Conservation (phyloP, 768 basidiomycete genomes). For the Xerocomellus chrysenteron region DNA sequence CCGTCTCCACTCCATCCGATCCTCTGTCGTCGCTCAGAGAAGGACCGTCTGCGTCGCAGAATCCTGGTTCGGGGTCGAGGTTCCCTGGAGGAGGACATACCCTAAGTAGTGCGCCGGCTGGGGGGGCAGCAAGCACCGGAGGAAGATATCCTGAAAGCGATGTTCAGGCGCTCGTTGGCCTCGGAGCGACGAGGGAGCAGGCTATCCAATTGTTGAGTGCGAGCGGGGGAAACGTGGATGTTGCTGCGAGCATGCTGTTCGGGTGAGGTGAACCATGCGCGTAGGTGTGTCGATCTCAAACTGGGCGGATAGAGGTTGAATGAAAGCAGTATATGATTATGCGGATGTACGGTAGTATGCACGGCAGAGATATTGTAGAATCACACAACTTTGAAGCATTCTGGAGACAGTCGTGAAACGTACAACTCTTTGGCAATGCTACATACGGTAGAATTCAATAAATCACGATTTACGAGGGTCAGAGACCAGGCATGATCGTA, state of each 20-base stretch:
- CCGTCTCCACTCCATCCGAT: constrained; percentile 20
- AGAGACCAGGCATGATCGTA: too few relatives aligned
- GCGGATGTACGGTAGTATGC: neutral
- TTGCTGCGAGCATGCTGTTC: constrained; percentile 87
- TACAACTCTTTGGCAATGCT: too few relatives aligned
- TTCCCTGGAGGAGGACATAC: constrained; percentile 75
- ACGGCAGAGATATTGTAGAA: constrained; percentile 4
- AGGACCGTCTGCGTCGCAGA: constrained; percentile 17
- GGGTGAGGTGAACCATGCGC: constrained; percentile 25
- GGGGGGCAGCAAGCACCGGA: constrained; percentile 40
- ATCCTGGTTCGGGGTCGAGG: constrained; percentile 43
- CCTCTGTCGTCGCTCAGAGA: constrained; percentile 6
- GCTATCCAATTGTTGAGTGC: constrained; percentile 78
- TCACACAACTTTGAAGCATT: neutral
- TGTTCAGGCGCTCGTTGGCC: constrained; percentile 65
- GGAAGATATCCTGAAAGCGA: constrained; percentile 56
- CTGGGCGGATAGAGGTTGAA: neutral
- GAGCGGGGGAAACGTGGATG: constrained; percentile 81
- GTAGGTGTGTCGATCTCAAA: neutral
- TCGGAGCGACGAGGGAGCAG: constrained; percentile 75
- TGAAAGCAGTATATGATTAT: neutral
- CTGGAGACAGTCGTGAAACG: neutral
- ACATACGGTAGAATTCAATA: too few relatives aligned
- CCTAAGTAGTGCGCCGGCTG: constrained; percentile 46
- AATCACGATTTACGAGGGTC: too few relatives aligned